Base-by-base conservation (phyloP, 768 basidiomycete species). In the Dioszegia hungarica region DNA sequence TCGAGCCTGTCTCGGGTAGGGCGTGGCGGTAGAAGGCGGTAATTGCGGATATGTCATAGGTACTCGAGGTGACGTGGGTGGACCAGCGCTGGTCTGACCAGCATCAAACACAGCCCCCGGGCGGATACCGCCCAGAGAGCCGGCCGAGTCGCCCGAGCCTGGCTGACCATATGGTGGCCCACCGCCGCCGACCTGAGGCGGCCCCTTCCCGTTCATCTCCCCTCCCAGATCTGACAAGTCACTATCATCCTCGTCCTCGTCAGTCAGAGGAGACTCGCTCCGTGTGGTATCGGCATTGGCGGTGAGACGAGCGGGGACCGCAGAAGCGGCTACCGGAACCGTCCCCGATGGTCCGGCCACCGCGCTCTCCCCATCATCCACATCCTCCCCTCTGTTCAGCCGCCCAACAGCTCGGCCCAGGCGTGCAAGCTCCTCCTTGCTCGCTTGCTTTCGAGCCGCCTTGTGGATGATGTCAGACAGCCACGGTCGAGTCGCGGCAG, bases 381-480 rank as follows among this genome's bases (percentile, higher is more conserved):
- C 56, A 38, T 54, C 62, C 47, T 71, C 64, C 1, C 70, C 66
- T 46, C 62, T 44, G 20, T 59, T 63, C 28, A 72, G 44, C 25
- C 65, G 46, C 5, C 51, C 62, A 1, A 72, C 70, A 8, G 63
- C 60, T 15, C 63, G 50, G 4, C 65, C 70, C 6, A 72, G 45
- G 14, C 63, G 55, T 8, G 65, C 65, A 17, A 72, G 49, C 43
- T 72, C 70, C 22, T 67, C 70, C 34, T 67, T 66, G 50, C 49
- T 62, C 6, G 70, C 70, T 4, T 53, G 51, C 39, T 59, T 58
- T 38, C 66, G 56, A 24, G 70, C 70, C 9, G 70, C 70, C 57
- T 72, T 72, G 60, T 72, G 67, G n/a, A 72, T 72, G 31, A 72
- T 48, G 14, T 60, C 53, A 3, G 67, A 64, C 2, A 72, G 58